Evolutionary conservation across 2,329 filamentous ascomycete species (phyloP).

Genomic region (Simplicillium sp.): DNA sequence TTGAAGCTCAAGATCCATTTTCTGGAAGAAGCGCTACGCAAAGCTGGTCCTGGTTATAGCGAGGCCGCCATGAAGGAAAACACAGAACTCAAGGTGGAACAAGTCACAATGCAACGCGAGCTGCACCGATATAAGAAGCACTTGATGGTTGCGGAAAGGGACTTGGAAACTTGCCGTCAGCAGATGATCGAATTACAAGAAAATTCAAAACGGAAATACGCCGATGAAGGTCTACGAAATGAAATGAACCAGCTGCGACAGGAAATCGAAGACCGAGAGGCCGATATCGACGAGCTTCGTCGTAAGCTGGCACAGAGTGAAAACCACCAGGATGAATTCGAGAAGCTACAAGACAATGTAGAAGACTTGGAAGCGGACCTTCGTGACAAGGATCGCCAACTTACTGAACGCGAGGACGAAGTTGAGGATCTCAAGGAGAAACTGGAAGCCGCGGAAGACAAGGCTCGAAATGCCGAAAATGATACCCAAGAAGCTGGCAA

Average conservation of each 20-base stretch:
- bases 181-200: conserved; percentile 79
- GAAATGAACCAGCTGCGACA: conserved; percentile 50
- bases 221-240: conserved; percentile 57
- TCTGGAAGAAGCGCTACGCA: conserved; percentile 80
- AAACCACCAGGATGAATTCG: conserved; percentile 47
- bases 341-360: conserved; percentile 63
- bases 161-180: conserved; percentile 73
- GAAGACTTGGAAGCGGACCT: conserved; percentile 67
- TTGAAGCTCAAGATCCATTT: conserved; percentile 97
- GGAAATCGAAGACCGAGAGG: conserved; percentile 47
- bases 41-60: conserved; percentile 82
- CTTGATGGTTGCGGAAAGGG: conserved; percentile 70
- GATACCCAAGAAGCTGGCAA: conserved; percentile 47
- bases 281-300: conserved; percentile 51
- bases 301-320: conserved; percentile 48
- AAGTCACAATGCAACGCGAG: conserved; percentile 81
- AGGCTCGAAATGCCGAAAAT: conserved; percentile 45
- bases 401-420: conserved; percentile 68
- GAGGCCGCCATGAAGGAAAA: conserved; percentile 88
- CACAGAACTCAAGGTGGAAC: conserved; percentile 89
- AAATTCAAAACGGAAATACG: conserved; percentile 66
- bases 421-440: conserved; percentile 55
- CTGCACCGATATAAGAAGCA: conserved; percentile 80
- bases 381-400: conserved; percentile 62
- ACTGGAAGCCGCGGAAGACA: conserved; percentile 44